Evolutionary conservation across 2,329 filamentous ascomycete species (phyloP).

Genomic region (Penicillium sp.): DNA sequence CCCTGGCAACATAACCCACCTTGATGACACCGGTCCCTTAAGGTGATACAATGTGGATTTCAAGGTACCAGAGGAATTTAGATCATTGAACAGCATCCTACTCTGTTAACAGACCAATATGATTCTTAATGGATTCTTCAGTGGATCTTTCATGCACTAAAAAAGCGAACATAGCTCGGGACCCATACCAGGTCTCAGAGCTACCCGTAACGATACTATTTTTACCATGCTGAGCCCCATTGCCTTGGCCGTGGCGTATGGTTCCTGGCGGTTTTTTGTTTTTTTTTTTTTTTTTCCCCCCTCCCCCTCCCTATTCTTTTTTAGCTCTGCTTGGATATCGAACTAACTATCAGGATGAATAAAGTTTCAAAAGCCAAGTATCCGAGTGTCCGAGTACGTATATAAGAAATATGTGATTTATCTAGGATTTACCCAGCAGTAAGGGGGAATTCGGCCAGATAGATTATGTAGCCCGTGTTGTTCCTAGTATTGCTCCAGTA

Average conservation of each 20-base stretch:
- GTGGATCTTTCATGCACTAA: neutral
- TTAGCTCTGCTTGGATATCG: neutral
- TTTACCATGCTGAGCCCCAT: slow-evolving; percentile 1
- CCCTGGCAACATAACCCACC: neutral
- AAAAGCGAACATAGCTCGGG: neutral
- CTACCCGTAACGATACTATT: slow-evolving; percentile 5
- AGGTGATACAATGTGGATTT: no score
- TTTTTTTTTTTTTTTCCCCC: neutral
- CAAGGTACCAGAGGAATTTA: neutral
- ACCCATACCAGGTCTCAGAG: slow-evolving; percentile 4
- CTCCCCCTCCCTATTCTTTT: neutral
- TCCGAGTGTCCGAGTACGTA: neutral
- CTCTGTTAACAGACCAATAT: no score
- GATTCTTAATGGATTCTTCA: neutral
- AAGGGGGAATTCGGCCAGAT: neutral
- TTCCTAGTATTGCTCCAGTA: no score
- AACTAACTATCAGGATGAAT: no score
- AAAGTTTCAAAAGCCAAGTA: no score
- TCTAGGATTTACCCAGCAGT: neutral
- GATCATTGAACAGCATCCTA: neutral
- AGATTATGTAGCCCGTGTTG: neutral
- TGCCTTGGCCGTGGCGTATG: neutral
- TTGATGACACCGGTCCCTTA: neutral
- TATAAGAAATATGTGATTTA: neutral
- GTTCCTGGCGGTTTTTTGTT: neutral